Base-by-base conservation (phyloP, 345 rosid species). In the Syzygium grande region DNA sequence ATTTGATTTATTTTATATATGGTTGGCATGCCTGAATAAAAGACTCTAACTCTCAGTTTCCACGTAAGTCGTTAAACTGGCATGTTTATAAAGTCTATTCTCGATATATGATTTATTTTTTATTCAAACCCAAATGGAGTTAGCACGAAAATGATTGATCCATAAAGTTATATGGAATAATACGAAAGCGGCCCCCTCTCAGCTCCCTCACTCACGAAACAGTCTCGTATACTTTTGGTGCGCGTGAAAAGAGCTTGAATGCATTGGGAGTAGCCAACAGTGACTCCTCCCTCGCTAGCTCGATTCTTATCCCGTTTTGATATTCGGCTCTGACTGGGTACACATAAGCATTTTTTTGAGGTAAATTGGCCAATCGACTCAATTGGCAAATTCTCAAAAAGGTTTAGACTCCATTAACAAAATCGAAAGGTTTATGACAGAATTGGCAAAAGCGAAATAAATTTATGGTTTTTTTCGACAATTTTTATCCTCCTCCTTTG, bases 1-100 rank as follows among this genome's bases (percentile, higher is more conserved):
- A 27, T 4, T 11, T 59, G 11, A 5, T 59, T 27, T 59, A 2
- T 27, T 59, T 27, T 59, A 59, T 25, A 59, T 5, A 59, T 2
- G 16, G 30, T 27, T 6, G 27, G 27, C 3, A 59, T 11, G 30
- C 1, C 2, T 11, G 0, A 25, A 59, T 27, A 5, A 59, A 59
- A 59, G 12, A 5, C 7, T 59, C 6, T 11, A 59, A 59, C 2
- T 59, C 30, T 59, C 0, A 25, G 11, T 61, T n/a, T 1, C 19
- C 1, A 14, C 0, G n/a, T 0, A 10, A n/a, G 19, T 61, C 5
- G 1, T 7, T n/a, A n/a, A 61, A 61, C 4, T 0, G 14, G 0
- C 73, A 61, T 4, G 7, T 13, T n/a, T 3, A 61, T 61, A 1
- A n/a, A 6, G 2, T 17, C 15, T 14, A 13, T n/a, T 61, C 38